Evolutionary conservation across 139 green algal genomes (phyloP), one percentile per base, ranked within the genome.

Genomic region (Coccomyxa sp.): DNA sequence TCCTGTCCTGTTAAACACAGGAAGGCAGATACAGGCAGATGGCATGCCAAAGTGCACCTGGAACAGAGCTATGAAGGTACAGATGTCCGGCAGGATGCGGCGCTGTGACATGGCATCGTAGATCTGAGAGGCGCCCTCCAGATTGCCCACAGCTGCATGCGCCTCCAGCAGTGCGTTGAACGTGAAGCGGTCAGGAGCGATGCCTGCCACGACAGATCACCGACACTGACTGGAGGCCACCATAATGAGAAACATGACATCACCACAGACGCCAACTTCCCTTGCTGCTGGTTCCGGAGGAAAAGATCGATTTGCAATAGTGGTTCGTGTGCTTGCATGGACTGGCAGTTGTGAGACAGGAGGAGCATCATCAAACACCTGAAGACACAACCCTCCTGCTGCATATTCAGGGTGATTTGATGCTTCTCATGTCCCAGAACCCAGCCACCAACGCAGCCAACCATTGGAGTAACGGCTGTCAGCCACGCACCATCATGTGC

Each of bases 151-250:
- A 13, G 81, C 67, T 63, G 81, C 32, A 51, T 84, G 67, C 23
- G 67, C 81, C 66, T 84, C 67, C 67, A 84, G 67, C 81, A 84
- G 27, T 12, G 81, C 81, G 51, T 84, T 84, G 81, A 71, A 84
- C 27, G 81, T 67, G 67, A 77, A 38, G 21, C 21, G 32, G 14
- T 23, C 38, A 14, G 67, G 67, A 31, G 76, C 32, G 12, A 84
- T 23, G 51, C 67, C 81, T 84, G 81, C 59, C 15, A 23, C 9
- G 4, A n/a, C 28, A 79, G 16, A 1, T 30, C 76, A 13, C 1
- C 14, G n/a, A 13, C 45, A 1, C 57, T 28, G 30, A 31, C 31
- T 80, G 14, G 15, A 68, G 60, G 15, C 60, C 60, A 68, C 63
- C 18, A 15, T 25, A 71, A 1, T 15, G 63, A 7, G 38, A 51